Conservation (phyloP, 495 filamentous ascomycete genomes). For the Cairneyella variabilis region DNA sequence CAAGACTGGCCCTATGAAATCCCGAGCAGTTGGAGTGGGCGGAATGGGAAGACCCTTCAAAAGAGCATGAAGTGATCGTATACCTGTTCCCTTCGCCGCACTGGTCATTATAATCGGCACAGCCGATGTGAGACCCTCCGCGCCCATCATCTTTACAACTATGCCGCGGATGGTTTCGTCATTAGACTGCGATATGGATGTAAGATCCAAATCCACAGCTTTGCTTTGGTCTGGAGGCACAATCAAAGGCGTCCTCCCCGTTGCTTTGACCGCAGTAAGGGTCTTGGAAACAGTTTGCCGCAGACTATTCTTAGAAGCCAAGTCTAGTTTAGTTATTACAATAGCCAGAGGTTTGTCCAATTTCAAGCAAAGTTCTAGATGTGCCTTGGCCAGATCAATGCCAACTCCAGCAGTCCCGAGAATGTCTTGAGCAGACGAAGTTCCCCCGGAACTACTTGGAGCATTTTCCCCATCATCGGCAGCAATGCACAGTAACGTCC, state of each 20-base stretch:
- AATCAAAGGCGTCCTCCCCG: constrained; percentile 68
- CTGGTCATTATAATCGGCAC: constrained; percentile 90
- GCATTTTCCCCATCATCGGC: constrained; percentile 63
- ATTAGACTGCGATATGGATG: constrained; percentile 39
- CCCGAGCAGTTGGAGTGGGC: constrained; percentile 40
- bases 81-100: constrained; percentile 78
- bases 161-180: constrained; percentile 46
- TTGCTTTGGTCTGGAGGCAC: constrained; percentile 45
- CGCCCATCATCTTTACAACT: constrained; percentile 40
- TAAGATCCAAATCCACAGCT: constrained; percentile 28
- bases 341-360: constrained; percentile 71
- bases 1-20: constrained; percentile 35
- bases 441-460: constrained; percentile 28
- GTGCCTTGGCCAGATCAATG: constrained; percentile 69
- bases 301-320: constrained; percentile 69
- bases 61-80: constrained; percentile 77
- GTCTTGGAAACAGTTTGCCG: constrained; percentile 65
- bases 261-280: constrained; percentile 71
- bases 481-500: constrained; percentile 78
- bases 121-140: constrained; percentile 42
- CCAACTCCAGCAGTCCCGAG: constrained; percentile 45
- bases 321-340: constrained; percentile 85
- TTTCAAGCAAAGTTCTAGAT: constrained; percentile 83
- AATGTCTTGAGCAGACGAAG: constrained; percentile 42
- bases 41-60: constrained; percentile 75